These are phyloP conservation scores for Boletus barrowsii DNA, from an alignment of 768 basidiomycete species.

Conservation along the genomic window DNA sequence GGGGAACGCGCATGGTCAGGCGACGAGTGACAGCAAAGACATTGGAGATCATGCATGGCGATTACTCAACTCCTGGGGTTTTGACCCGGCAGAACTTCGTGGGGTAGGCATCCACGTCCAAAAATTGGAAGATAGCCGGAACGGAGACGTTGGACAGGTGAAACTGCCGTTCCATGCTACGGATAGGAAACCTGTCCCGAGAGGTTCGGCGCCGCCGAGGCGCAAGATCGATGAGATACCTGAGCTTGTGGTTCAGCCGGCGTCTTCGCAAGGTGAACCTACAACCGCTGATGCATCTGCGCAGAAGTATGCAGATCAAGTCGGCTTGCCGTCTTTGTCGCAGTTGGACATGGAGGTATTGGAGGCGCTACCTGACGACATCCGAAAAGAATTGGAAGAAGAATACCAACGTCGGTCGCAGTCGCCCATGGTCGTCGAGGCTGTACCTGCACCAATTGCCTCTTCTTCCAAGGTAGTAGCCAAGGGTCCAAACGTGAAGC, in stretches of 20 bases:
- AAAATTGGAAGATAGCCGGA: conserved; percentile 65
- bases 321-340: conserved; percentile 66
- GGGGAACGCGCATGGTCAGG: conserved; percentile 53
- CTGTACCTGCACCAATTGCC: not conserved
- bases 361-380: conserved; percentile 64
- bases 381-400: conserved; percentile 63
- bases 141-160: conserved; percentile 51
- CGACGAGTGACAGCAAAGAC: conserved; percentile 68
- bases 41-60: conserved; percentile 79
- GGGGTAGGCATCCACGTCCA: conserved; percentile 90
- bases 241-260: conserved; percentile 29
- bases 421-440: conserved; percentile 39
- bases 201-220: not conserved
- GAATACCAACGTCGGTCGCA: conserved; percentile 63
- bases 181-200: conserved; percentile 1
- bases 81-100: conserved; percentile 84
- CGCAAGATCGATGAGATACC: conserved; percentile 6
- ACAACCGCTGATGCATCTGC: not conserved
- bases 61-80: conserved; percentile 65
- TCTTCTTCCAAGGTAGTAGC: conserved; percentile 15
- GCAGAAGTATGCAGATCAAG: conserved; percentile 11
- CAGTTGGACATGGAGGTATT: conserved; percentile 73
- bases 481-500: conserved; percentile 47
- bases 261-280: conserved; percentile 33
- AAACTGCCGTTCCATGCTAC: conserved; percentile 53